Percentiles rank a stretch among this genome's conserved stretches.
Evolutionary conservation across 2,329 filamentous ascomycete species (phyloP).

Genomic region (Colletotrichum sidae): DNA sequence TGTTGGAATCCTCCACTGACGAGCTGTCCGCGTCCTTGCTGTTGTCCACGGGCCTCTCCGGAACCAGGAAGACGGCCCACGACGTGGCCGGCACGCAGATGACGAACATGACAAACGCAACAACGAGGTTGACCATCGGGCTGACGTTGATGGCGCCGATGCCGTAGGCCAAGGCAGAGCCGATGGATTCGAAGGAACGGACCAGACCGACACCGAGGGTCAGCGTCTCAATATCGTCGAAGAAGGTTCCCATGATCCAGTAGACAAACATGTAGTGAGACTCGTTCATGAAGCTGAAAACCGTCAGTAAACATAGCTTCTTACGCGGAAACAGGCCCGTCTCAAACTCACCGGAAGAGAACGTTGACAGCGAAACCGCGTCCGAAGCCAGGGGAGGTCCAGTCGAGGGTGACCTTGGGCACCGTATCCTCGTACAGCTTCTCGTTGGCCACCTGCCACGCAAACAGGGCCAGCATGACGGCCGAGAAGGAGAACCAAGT

Average conservation of each 20-base stretch:
- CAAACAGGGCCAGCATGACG: conserved; percentile 56
- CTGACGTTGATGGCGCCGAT: conserved; percentile 58
- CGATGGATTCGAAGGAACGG: conserved; percentile 60
- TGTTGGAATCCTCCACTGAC: not conserved
- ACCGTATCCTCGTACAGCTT: conserved; percentile 53
- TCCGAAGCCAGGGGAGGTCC: conserved; percentile 56
- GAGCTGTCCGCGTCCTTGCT: conserved; percentile 11
- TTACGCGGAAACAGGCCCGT: not conserved
- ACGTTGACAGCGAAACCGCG: conserved; percentile 61
- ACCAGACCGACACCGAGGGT: conserved; percentile 60
- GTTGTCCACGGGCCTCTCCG: conserved; percentile 46
- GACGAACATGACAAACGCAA: conserved; percentile 61
- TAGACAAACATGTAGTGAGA: conserved; percentile 64
- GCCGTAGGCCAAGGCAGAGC: conserved; percentile 58
- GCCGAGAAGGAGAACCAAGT: conserved; percentile 55
- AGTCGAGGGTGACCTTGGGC: conserved; percentile 56
- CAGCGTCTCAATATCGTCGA: conserved; percentile 62
- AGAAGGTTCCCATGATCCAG: conserved; percentile 63
- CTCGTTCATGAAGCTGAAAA: conserved; percentile 59
- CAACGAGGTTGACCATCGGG: conserved; percentile 60
- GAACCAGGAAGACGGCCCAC: conserved; percentile 50
- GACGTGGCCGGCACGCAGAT: conserved; percentile 53
- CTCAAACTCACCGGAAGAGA: conserved; percentile 51
- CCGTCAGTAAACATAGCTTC: conserved; percentile 7
- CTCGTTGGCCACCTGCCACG: conserved; percentile 62